A percentile compares a stretch with the other conserved stretches of the same genome.
phyloP scores from a whole-genome alignment of 179 eudicot species.

The Sideroxylon spinosum region DNA sequence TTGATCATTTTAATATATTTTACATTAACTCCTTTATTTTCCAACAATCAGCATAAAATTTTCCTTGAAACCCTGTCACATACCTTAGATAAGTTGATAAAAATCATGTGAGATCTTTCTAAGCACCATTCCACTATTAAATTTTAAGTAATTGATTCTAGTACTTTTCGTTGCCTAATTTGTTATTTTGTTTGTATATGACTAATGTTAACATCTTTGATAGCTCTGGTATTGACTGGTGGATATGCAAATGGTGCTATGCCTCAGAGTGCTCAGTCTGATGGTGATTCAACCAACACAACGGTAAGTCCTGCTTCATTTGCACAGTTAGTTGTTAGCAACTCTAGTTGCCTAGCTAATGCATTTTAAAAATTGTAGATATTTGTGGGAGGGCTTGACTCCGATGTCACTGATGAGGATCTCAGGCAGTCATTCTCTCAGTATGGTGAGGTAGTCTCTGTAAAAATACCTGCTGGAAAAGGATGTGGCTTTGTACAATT shows the following conservation, averaged over 20 bases:
- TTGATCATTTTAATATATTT: no score
- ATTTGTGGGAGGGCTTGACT: conserved; percentile 61
- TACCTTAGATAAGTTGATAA: not conserved
- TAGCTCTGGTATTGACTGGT: conserved; percentile 39
- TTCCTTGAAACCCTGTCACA: no score
- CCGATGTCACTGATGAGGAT: conserved; percentile 51
- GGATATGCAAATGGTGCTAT: conserved; percentile 40
- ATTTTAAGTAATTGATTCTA: not conserved
- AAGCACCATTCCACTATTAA: not conserved
- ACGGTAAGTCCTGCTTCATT: conserved; percentile 37
- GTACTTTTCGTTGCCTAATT: not conserved
- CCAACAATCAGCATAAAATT: no score
- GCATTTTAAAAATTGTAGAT: conserved; percentile 26
- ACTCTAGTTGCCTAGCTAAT: not conserved
- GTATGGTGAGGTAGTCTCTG: conserved; percentile 47
- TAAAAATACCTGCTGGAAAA: conserved; percentile 53
- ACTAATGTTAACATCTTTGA: conserved; percentile 17
- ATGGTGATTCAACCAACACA: conserved; percentile 44
- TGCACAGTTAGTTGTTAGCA: not conserved
- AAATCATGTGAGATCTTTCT: not conserved
- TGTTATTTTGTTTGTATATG: not conserved
- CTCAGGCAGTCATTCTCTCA: conserved; percentile 43
- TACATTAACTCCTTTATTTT: no score
- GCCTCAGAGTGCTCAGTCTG: conserved; percentile 32
- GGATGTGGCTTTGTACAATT: conserved; percentile 70